These are phyloP conservation scores for Myriosclerotinia scirpicola DNA, from an alignment of 2,329 filamentous ascomycete genomes.

Conservation along the genomic window DNA sequence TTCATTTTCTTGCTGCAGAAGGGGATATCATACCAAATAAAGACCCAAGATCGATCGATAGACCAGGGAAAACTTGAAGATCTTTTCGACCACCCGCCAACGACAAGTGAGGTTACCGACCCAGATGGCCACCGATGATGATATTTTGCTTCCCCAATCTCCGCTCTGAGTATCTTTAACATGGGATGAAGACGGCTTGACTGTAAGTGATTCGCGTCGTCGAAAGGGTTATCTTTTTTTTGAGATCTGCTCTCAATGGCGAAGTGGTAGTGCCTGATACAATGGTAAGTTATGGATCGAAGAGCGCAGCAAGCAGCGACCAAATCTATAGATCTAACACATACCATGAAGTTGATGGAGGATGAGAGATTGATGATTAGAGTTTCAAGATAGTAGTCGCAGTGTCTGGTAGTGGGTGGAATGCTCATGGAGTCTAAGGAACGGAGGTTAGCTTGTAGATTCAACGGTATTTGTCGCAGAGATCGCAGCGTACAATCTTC, in stretches of 20 bases:
- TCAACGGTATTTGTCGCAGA: neutral
- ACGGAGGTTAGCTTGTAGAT: neutral
- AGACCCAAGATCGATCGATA: neutral
- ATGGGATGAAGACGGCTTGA: too few species aligned
- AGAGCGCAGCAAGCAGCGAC: neutral
- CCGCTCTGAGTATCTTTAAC: too few species aligned
- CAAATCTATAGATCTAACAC: neutral
- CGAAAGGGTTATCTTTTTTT: too few species aligned
- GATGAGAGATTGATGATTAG: too few species aligned
- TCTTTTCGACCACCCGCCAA: slow-evolving; percentile 42
- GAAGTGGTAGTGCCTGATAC: slow-evolving; percentile 32
- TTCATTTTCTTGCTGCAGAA: neutral
- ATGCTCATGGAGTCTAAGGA: neutral
- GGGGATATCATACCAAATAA: neutral
- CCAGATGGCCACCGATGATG: slow-evolving; percentile 49
- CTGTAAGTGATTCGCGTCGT: too few species aligned
- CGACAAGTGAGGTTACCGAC: slow-evolving; percentile 53
- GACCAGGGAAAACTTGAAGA: slow-evolving; percentile 24
- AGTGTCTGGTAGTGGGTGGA: neutral
- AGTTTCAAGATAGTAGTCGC: neutral
- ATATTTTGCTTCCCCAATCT: too few species aligned
- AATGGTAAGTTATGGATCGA: neutral
- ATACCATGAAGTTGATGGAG: neutral
- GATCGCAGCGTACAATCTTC: neutral
- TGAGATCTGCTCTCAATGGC: slow-evolving; percentile 1